These are phyloP conservation scores for Umbelopsis sp. DNA, from an alignment of 371 early-diverging fungal species.

Conservation along the genomic window DNA sequence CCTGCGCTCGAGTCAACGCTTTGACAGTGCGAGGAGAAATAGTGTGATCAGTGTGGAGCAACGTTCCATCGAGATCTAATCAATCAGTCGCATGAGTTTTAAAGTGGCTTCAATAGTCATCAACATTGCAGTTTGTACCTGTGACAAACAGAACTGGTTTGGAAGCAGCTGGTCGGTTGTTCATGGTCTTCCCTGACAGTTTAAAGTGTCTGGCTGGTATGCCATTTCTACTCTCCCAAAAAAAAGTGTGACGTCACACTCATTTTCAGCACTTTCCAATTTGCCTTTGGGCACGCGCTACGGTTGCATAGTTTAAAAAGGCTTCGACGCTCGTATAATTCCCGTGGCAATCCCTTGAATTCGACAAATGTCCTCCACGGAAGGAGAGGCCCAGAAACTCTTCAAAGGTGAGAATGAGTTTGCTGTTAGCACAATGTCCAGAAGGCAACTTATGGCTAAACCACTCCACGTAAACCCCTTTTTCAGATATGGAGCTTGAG, in stretches of 20 bases:
- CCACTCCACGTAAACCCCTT: background rate
- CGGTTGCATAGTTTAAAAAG: background rate
- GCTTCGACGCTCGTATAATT: background rate
- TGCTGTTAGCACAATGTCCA: background rate
- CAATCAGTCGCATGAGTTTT: background rate
- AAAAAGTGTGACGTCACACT: background rate
- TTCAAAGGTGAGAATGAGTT: background rate
- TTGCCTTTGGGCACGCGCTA: background rate
- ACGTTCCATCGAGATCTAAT: slow-evolving; percentile 19
- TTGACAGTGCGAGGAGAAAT: background rate
- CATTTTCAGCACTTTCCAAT: background rate
- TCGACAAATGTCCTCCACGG: slow-evolving; percentile 15
- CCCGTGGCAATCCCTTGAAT: background rate
- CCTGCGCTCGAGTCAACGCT: slow-evolving; percentile 13
- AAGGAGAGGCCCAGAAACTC: slow-evolving; percentile 17
- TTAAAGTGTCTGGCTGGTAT: no score
- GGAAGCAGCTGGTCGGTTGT: background rate
- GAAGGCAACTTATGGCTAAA: background rate
- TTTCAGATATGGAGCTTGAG: slow-evolving; percentile 9
- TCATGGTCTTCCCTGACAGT: background rate
- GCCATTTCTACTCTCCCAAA: no score
- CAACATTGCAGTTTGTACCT: background rate
- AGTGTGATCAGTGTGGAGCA: slow-evolving; percentile 11
- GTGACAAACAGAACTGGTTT: slow-evolving; percentile 16
- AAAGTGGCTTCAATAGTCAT: background rate